A percentile compares a stretch with the other conserved stretches of the same genome.
Evolutionary conservation across 352 stramenopile genomes (phyloP).

Genomic region (Phytophthora agathidicida): DNA sequence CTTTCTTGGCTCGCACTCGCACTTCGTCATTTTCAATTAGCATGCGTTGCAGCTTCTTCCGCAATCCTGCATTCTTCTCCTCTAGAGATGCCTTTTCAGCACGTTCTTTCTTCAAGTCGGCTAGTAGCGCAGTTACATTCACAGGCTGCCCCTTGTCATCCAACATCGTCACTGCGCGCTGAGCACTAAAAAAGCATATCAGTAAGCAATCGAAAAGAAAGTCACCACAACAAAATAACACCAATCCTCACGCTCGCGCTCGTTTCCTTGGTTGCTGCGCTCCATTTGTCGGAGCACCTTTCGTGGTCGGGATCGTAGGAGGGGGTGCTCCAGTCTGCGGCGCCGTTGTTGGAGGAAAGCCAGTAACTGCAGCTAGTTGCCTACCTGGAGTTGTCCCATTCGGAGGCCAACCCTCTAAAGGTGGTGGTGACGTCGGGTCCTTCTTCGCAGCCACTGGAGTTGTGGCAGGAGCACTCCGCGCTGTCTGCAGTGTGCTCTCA

Average conservation of each 20-base stretch:
- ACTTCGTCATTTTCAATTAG: conserved; percentile 80
- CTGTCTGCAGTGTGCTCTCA: too few species aligned
- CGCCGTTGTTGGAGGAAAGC: not conserved
- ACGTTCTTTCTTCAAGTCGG: conserved; percentile 66
- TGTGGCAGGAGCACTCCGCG: conserved; percentile 2
- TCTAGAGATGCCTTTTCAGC: conserved; percentile 56
- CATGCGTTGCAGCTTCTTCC: conserved; percentile 79
- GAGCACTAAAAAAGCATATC: conserved; percentile 7
- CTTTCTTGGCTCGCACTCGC: conserved; percentile 52
- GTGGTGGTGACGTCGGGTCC: not conserved
- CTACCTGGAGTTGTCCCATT: conserved; percentile 1
- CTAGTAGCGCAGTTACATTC: conserved; percentile 54
- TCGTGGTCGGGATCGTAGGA: conserved; percentile 6
- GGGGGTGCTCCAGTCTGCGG: conserved; percentile 7
- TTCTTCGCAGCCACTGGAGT: not conserved
- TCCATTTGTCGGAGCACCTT: not conserved
- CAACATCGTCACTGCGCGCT: conserved; percentile 26
- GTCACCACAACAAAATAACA: not conserved
- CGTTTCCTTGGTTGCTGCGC: conserved; percentile 47
- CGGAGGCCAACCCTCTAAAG: conserved; percentile 1
- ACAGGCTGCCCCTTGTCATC: conserved; percentile 34
- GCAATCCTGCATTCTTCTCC: conserved; percentile 68
- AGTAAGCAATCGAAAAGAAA: conserved; percentile 1
- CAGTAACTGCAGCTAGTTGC: not conserved
- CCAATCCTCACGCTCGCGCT: conserved; percentile 52